phyloP scores from a whole-genome alignment of 352 stramenopile genomes.

The Achlya hypogyna region DNA sequence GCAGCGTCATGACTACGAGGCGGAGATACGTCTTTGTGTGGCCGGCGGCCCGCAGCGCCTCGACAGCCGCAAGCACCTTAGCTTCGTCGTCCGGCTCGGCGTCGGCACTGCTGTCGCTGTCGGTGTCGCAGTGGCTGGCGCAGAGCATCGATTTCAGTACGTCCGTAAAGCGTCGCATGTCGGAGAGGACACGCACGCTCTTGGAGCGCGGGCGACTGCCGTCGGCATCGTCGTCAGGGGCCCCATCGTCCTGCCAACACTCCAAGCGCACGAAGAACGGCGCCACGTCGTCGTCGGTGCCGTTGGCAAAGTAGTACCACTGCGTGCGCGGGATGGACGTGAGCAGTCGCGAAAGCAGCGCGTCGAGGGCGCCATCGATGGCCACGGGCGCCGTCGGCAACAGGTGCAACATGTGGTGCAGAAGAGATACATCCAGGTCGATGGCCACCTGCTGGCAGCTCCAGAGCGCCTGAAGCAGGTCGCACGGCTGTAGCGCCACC shows the following conservation, averaged over 20 bases:
- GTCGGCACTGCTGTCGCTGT: too few relatives aligned
- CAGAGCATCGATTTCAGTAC: slow-evolving; percentile 12
- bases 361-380: slow-evolving; percentile 63
- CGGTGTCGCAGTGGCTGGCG: neutral
- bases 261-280: slow-evolving; percentile 84
- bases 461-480: slow-evolving; percentile 78
- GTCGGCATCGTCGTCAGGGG: neutral
- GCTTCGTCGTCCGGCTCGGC: neutral
- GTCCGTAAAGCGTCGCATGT: neutral
- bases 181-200: slow-evolving; percentile 7
- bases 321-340: slow-evolving; percentile 58
- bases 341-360: slow-evolving; percentile 50
- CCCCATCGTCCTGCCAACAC: slow-evolving; percentile 41
- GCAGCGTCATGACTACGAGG: slow-evolving; percentile 16
- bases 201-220: slow-evolving; percentile 7
- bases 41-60: neutral
- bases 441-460: slow-evolving; percentile 78
- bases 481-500: slow-evolving; percentile 63
- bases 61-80: neutral
- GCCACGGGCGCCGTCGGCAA: slow-evolving; percentile 29
- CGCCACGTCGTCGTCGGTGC: slow-evolving; percentile 55
- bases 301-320: slow-evolving; percentile 78
- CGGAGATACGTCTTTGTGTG: slow-evolving; percentile 9
- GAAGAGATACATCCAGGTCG: slow-evolving; percentile 79
- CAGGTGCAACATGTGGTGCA: slow-evolving; percentile 66